Conservation (phyloP, 495 filamentous ascomycete genomes). For the Tuber calosporum region DNA sequence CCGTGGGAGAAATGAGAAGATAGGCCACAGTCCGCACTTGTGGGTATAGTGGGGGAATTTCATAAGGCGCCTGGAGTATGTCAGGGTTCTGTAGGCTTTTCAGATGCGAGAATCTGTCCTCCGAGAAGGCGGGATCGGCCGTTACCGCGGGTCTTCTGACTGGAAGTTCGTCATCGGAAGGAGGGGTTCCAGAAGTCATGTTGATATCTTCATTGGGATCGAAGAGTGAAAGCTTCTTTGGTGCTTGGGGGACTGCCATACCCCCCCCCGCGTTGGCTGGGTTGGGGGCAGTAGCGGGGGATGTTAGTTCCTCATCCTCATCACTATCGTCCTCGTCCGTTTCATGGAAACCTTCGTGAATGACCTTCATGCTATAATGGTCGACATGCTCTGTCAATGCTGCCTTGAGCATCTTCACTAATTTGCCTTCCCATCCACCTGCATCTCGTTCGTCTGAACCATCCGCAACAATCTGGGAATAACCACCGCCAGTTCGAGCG, state of each 20-base stretch:
- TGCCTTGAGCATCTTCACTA: constrained; percentile 63
- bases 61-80: constrained; percentile 55
- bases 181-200: constrained; percentile 33
- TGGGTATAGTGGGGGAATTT: constrained; percentile 56
- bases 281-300: background rate
- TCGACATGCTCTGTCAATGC: constrained; percentile 55
- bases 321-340: constrained; percentile 45
- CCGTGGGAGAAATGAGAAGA: constrained; percentile 46
- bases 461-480: constrained; percentile 52
- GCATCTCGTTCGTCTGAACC: background rate
- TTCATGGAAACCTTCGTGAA: constrained; percentile 34
- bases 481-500: constrained; percentile 59
- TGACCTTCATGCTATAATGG: constrained; percentile 54
- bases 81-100: constrained; percentile 50
- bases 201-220: constrained; percentile 19
- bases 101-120: constrained; percentile 45
- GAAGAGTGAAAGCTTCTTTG: constrained; percentile 14
- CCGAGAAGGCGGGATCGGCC: constrained; percentile 46
- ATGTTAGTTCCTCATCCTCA: background rate
- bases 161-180: constrained; percentile 43
- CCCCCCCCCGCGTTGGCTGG: background rate
- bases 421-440: constrained; percentile 52
- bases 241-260: constrained; percentile 15
- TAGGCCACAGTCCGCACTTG: constrained; percentile 57
- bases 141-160: constrained; percentile 44